Conservation (phyloP, 345 rosid species). For the Populus euphratica region DNA sequence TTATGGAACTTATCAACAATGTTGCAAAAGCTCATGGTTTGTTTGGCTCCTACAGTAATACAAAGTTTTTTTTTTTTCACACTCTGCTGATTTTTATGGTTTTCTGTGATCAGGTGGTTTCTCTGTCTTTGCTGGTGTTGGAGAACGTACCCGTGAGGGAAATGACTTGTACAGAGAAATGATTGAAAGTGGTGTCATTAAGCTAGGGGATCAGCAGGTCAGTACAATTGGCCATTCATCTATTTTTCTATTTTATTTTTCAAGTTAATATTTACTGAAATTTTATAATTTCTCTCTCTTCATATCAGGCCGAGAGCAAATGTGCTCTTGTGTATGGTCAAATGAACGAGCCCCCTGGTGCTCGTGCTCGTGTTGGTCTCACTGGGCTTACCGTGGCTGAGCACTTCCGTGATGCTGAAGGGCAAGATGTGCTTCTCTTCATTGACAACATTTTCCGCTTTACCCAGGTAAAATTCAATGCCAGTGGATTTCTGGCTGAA, state of each 20-base stretch:
- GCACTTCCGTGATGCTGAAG: conserved; percentile 98
- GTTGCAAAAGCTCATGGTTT: conserved; percentile 95
- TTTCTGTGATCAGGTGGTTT: conserved; percentile 72
- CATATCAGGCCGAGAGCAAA: conserved; percentile 75
- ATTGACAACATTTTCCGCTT: conserved; percentile 96
- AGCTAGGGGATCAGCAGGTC: conserved; percentile 98
- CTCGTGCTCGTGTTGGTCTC: conserved; percentile 99
- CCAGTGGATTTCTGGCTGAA: background rate
- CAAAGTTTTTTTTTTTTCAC: background rate
- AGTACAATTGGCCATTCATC: background rate
- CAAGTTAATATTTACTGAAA: background rate
- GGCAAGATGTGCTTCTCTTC: conserved; percentile 97
- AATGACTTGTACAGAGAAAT: conserved; percentile 98
- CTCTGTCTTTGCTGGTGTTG: conserved; percentile 99
- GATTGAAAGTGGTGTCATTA: conserved; percentile 99
- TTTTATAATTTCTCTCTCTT: background rate
- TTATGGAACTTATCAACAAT: conserved; percentile 97
- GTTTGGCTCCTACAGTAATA: conserved; percentile 8
- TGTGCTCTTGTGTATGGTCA: conserved; percentile 97
- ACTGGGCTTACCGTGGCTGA: conserved; percentile 98
- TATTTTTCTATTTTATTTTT: background rate
- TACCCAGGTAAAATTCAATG: conserved; percentile 56
- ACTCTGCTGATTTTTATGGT: background rate
- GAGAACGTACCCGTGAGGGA: conserved; percentile 97
- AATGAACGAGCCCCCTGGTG: conserved; percentile 99